Evolutionary conservation across 495 filamentous ascomycete genomes (phyloP), one percentile per base, ranked within the genome.

Genomic region (Penicillium silybi): DNA sequence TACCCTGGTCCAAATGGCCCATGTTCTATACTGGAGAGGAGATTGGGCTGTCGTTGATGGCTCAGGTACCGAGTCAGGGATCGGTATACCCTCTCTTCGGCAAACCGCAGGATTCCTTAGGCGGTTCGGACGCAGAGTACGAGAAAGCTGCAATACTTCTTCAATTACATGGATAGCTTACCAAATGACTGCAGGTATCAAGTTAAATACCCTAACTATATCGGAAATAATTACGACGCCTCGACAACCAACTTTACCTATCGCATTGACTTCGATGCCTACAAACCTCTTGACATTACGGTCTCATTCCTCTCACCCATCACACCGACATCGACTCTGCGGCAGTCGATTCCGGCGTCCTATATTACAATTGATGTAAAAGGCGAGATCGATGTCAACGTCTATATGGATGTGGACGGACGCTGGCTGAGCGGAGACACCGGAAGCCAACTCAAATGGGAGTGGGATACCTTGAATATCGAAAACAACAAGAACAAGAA

Each of bases 171-270:
- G 2, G n/a, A 8, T n/a, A 4, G 16, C 35, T 43, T 27, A 58
- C 27, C 2, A 39, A 18, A 39, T 32, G 4, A 47, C 39, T 15
- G 16, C 44, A 84, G 64, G 40, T 92, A 87, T 62, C 80, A 82
- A 34, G 66, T 95, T 44, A 74, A 82, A 6, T 87, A 76, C 54
- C 87, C 91, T 2, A 76, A 70, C 16, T 97, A 95, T 64, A 68
- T 83, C 10, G 92, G 92, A 19, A 75, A 86, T 10, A 86, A 83
- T 15, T 97, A 92, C 62, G 92, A 97, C 72, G 88, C 92, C 35
- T 95, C 90, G 1, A 92, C 88, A 1, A 97, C 92, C 26, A 96
- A 95, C 59, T 78, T 97, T 44, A 92, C 87, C 32, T 97, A 96
- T 66, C 68, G 66, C 16, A 83, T 97, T 37, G 72, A 75, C 4